Evolutionary conservation across 2,329 filamentous ascomycete genomes (phyloP), one percentile per base, ranked within the genome.

Genomic region (Hypoxylon sp.): DNA sequence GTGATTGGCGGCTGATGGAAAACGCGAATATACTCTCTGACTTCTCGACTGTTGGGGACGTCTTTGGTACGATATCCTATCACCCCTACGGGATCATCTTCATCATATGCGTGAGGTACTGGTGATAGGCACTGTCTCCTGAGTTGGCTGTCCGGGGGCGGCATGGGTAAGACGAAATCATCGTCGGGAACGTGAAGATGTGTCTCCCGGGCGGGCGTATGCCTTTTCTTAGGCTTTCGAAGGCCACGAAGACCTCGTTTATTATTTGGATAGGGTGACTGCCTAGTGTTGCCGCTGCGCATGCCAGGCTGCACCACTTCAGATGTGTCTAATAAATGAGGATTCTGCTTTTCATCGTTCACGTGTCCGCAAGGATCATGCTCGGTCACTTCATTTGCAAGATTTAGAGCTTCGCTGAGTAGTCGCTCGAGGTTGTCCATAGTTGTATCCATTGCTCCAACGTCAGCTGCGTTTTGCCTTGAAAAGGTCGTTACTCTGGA

Each of bases 401-500:
- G 73, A 1, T 77, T 73, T 7, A 85, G 69, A 9, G 82, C 82
- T 71, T 86, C 83, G 30, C 76, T 79, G 5, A 86, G 70, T 16
- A 86, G 78, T 23, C 79, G 75, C 63, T 86, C 83, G 25, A 85
- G 74, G 61, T 84, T 80, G 19, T 68, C 47, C 70, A 77, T 68
- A 4, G 72, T 71, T 9, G 68, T 60, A 45, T 71, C 61, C 57
- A 76, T 75, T 8, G 68, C 67, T 14, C 63, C 59, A 8, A 51
- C 67, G 41, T 76, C 71, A 7, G 67, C 67, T 14, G 51, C 67
- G 45, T 71, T 73, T 55, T 74, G 30, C 5, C 55, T 61, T 1
- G 75, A 76, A 63, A 74, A 77, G 23, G 69, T 73, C 14, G 74
- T 71, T 19, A 71, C 71, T 32, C 67, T 67, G 12, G 72, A 74